Conservation (phyloP, 495 filamentous ascomycete species). For the Oidiodendron maius region DNA sequence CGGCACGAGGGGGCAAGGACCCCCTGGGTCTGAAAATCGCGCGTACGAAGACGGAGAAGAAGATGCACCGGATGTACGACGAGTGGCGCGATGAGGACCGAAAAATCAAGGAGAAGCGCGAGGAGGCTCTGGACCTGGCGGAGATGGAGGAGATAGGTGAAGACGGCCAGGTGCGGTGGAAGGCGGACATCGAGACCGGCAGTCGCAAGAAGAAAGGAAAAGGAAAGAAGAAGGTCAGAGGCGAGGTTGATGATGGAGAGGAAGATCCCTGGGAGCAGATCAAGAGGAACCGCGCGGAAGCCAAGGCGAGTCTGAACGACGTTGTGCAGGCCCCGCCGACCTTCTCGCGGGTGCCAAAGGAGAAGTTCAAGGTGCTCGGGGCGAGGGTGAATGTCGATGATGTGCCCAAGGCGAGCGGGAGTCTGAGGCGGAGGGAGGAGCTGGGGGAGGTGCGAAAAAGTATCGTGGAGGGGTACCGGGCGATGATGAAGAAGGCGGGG, state of each 20-base stretch:
- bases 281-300: conserved; percentile 49
- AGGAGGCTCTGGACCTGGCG: conserved; percentile 54
- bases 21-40: conserved; percentile 49
- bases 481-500: conserved; percentile 58
- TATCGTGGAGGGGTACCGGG: conserved; percentile 77
- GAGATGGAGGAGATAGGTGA: conserved; percentile 63
- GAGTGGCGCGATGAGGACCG: conserved; percentile 69
- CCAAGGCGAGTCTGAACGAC: conserved; percentile 64
- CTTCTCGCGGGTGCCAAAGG: conserved; percentile 55
- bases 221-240: conserved; percentile 34
- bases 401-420: conserved; percentile 71
- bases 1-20: conserved; percentile 40
- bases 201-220: conserved; percentile 50
- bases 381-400: conserved; percentile 66
- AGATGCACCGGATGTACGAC: conserved; percentile 71
- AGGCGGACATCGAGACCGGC: conserved; percentile 35
- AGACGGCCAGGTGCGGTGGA: conserved; percentile 51
- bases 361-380: conserved; percentile 66
- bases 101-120: conserved; percentile 47
- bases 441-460: conserved; percentile 65
- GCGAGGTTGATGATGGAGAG: conserved; percentile 39
- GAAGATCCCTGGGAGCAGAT: conserved; percentile 82
- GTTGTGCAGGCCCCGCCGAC: conserved; percentile 77
- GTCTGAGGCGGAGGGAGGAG: conserved; percentile 77
- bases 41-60: conserved; percentile 73